Evolutionary conservation across 768 basidiomycete species (phyloP), one percentile per base, ranked within the genome.

Genomic region (Cystobasidium onofrii): DNA sequence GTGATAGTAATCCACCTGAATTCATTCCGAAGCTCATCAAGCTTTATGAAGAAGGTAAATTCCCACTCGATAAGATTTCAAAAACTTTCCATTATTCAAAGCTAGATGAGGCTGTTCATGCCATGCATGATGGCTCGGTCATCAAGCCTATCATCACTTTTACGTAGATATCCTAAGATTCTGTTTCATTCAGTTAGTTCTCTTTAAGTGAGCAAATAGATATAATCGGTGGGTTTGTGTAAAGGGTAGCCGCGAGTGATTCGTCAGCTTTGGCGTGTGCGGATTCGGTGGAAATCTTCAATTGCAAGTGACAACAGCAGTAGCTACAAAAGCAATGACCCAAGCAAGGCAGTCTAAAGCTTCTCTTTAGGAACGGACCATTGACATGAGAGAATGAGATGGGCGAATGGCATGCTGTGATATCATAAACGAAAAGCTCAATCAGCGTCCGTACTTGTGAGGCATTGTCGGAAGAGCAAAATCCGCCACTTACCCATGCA

Each of bases 401-500:
- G 79, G 34, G 77, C 78, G 73, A 78, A 79, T 17, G 79, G 79
- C 57, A 79, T 41, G 18, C 65, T 67, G 65, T 52, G 44, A 18
- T 13, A 13, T 23, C 15, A 36, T n/a, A 50, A 50, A 20, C n/a
- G n/a, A n/a, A n/a, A n/a, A n/a, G n/a, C n/a, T n/a, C n/a, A n/a
- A n/a, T n/a, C n/a, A n/a, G n/a, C n/a, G n/a, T n/a, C n/a, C n/a
- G n/a, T n/a, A n/a, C n/a, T n/a, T n/a, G n/a, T n/a, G n/a, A n/a
- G n/a, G n/a, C n/a, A n/a, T n/a, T 44, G 64, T 36, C 74, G 73
- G 55, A 75, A 72, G 23, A 76, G 72, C 73, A 27, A n/a, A 41
- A 43, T 3, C 15, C 34, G 29, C n/a, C 20, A 43, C 65, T 54
- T 29, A 67, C 65, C 94, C 95, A 78, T 97, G 85, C 76, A 93